Conservation (phyloP, 306 rosid species). For the Corylus avellana region DNA sequence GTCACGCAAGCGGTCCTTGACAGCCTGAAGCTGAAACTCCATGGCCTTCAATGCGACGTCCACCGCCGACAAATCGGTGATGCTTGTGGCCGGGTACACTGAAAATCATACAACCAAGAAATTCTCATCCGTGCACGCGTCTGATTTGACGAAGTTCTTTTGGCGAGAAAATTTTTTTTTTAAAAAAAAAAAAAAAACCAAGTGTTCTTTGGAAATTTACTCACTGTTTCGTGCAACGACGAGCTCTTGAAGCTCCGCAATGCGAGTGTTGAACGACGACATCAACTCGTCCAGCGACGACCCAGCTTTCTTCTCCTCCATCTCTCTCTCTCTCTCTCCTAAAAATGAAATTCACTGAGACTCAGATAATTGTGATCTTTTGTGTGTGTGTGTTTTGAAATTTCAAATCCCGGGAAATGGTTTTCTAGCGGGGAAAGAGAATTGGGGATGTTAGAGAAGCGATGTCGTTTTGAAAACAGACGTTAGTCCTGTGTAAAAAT, state of each 20-base stretch:
- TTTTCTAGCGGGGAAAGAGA: slow-evolving; percentile 5
- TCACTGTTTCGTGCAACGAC: slow-evolving; percentile 85
- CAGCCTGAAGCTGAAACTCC: slow-evolving; percentile 87
- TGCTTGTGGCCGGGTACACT: slow-evolving; percentile 84
- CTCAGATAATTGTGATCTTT: neutral
- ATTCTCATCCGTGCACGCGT: neutral
- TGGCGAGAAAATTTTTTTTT: too few species aligned
- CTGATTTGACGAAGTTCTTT: neutral
- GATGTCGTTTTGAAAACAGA: too few species aligned
- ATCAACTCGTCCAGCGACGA: slow-evolving; percentile 63
- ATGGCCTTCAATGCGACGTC: slow-evolving; percentile 67
- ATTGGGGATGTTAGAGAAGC: too few species aligned
- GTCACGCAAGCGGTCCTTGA: slow-evolving; percentile 77
- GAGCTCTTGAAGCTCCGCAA: slow-evolving; percentile 81
- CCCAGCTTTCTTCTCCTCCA: slow-evolving; percentile 64
- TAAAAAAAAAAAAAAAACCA: neutral
- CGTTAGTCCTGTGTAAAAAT: too few species aligned
- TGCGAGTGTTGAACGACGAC: slow-evolving; percentile 66
- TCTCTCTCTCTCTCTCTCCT: slow-evolving; percentile 14
- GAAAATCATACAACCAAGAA: neutral
- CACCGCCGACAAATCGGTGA: slow-evolving; percentile 71
- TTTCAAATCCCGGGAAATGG: neutral
- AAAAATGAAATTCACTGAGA: slow-evolving; percentile 9
- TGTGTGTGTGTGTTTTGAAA: too few species aligned
- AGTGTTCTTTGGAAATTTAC: neutral